Evolutionary conservation across 164 flowering plant species (phyloP).

Genomic region (Berberis vulgaris): DNA sequence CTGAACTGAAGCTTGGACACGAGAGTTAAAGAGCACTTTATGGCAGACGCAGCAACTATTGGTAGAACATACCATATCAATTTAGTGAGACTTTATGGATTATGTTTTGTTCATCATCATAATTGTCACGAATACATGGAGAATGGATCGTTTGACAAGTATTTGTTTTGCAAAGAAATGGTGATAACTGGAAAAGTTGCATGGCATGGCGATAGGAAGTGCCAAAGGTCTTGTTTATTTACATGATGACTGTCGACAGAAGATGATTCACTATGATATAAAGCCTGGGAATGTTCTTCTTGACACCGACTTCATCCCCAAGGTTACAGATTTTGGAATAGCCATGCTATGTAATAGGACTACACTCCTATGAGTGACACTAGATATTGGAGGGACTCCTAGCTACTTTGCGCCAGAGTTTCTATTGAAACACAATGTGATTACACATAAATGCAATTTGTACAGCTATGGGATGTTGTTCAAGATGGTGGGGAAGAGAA

Average conservation of each 20-base stretch:
- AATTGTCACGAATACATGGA: background rate
- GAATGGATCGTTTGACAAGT: background rate
- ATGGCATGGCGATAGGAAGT: background rate
- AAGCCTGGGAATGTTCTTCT: background rate
- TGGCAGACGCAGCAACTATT: background rate
- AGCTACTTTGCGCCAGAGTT: background rate
- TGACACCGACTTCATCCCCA: background rate
- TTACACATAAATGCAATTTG: background rate
- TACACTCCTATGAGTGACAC: background rate
- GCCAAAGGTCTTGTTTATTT: background rate
- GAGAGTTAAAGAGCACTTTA: background rate
- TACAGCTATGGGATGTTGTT: conserved; percentile 2
- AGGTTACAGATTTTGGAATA: background rate
- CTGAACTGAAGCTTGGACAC: too few relatives aligned
- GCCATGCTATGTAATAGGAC: background rate
- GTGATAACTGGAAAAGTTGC: background rate
- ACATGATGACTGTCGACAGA: background rate
- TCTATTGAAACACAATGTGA: background rate
- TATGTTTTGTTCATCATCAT: background rate
- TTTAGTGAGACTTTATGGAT: background rate
- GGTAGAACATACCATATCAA: background rate
- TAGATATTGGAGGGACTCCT: background rate
- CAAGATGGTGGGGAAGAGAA: background rate
- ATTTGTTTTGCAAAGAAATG: background rate
- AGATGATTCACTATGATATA: background rate